Evolutionary conservation across 495 filamentous ascomycete species (phyloP).

Genomic region (Chaetomium tenue): DNA sequence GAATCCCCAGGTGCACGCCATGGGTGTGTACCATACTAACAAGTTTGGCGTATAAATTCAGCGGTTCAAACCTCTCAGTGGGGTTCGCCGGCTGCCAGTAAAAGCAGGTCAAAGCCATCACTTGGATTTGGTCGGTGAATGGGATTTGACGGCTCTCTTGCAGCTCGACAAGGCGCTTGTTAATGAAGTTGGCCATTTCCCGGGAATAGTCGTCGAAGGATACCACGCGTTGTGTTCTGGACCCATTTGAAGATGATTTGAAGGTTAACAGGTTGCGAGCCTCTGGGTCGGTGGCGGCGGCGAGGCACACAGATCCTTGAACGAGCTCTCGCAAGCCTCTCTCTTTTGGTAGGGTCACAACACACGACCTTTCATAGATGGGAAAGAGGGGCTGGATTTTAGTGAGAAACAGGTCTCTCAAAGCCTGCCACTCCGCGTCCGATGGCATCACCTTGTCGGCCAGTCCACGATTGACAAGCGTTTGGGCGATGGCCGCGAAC

Average conservation of each 20-base stretch:
- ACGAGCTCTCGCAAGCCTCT: conserved; percentile 28
- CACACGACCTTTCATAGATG: conserved; percentile 38
- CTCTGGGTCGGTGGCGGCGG: conserved; percentile 48
- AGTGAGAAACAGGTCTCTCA: conserved; percentile 45
- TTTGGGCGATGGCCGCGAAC: conserved; percentile 10
- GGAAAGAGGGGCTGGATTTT: conserved; percentile 53
- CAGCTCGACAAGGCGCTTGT: conserved; percentile 26
- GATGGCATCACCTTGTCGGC: conserved; percentile 36
- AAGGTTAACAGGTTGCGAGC: conserved; percentile 30
- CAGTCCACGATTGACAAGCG: conserved; percentile 20
- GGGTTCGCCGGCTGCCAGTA: conserved; percentile 33
- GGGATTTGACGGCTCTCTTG: conserved; percentile 19
- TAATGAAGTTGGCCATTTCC: conserved; percentile 35
- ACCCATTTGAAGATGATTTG: conserved; percentile 32
- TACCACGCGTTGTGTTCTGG: conserved; percentile 24
- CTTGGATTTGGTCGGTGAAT: conserved; percentile 22
- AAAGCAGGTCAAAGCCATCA: conserved; percentile 31
- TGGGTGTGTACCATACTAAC: conserved; percentile 63
- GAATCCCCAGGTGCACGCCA: conserved; percentile 54
- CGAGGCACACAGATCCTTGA: conserved; percentile 50
- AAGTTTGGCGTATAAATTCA: conserved; percentile 23
- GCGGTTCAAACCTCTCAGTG: conserved; percentile 21
- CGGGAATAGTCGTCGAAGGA: conserved; percentile 41
- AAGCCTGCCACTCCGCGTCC: conserved; percentile 34
- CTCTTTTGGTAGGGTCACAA: conserved; percentile 21